These are phyloP conservation scores for Astragalus membranaceus DNA, from an alignment of 306 rosid species.

Conservation along the genomic window DNA sequence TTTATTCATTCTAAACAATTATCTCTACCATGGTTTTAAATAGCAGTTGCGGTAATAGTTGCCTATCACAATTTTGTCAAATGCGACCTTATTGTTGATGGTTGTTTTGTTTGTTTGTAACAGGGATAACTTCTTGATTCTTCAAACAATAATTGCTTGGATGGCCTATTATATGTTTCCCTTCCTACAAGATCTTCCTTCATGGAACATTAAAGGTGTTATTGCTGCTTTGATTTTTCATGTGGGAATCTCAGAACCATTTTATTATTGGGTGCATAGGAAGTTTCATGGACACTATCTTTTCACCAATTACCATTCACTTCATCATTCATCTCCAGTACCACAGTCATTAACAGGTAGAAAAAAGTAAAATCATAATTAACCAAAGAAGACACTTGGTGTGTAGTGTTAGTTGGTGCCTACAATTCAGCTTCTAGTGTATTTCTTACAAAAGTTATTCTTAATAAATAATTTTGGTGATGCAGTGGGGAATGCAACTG, in stretches of 20 bases:
- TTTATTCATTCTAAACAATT: too few relatives aligned
- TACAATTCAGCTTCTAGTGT: too few relatives aligned
- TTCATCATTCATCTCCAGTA: conserved; percentile 75
- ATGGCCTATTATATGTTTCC: conserved; percentile 44
- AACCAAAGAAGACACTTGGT: too few relatives aligned
- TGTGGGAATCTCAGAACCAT: conserved; percentile 74
- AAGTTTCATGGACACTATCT: conserved; percentile 41
- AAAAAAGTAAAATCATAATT: not conserved
- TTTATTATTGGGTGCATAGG: conserved; percentile 64
- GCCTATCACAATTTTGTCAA: too few relatives aligned
- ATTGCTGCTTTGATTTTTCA: conserved; percentile 49
- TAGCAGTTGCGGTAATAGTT: too few relatives aligned
- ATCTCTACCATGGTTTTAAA: too few relatives aligned
- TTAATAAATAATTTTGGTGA: too few relatives aligned
- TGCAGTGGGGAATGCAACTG: conserved; percentile 60
- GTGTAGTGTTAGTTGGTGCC: too few relatives aligned
- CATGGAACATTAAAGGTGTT: conserved; percentile 55
- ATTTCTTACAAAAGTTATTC: too few relatives aligned
- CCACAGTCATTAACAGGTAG: conserved; percentile 66
- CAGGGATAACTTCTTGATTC: conserved; percentile 88
- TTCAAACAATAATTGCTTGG: conserved; percentile 48
- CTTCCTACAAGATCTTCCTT: conserved; percentile 43
- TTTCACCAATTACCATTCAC: conserved; percentile 61
- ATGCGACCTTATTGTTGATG: not conserved
- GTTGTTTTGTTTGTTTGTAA: too few relatives aligned